Conservation (phyloP, 1,139 yeast genomes). For the Scheffersomyces stambukii region DNA sequence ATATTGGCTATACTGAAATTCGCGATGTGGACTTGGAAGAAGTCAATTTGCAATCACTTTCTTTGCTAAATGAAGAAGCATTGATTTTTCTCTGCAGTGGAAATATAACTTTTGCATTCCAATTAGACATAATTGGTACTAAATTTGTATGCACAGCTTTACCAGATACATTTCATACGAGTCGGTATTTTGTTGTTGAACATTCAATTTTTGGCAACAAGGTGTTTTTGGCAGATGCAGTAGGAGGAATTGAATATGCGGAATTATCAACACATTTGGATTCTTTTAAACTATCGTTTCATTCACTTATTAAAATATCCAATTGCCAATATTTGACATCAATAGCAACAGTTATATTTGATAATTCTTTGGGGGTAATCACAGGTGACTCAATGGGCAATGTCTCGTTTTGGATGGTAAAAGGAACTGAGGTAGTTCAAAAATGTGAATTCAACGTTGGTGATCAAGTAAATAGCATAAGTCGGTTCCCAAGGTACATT, state of each 20-base stretch:
- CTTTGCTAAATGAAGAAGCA: not conserved
- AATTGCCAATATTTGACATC: no score
- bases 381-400: constrained; percentile 34
- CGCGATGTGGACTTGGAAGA: constrained; percentile 1
- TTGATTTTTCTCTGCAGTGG: constrained; percentile 2
- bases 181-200: constrained; percentile 4
- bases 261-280: no score
- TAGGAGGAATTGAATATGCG: constrained; percentile 6
- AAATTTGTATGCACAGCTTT: constrained; percentile 1
- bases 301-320: no score
- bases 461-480: constrained; percentile 28
- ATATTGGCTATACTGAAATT: no score
- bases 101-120: not conserved
- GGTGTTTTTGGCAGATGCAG: constrained; percentile 5
- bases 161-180: not conserved
- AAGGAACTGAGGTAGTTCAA: not conserved
- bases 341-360: no score
- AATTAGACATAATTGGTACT: not conserved
- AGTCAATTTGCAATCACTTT: constrained; percentile 2
- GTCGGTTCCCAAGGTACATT: constrained; percentile 3
- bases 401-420: constrained; percentile 11
- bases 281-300: no score
- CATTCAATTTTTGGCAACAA: constrained; percentile 1
- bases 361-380: constrained; percentile 8
- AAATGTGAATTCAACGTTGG: constrained; percentile 20